Base-by-base conservation (phyloP, 805 yeast genomes). In the Maudiozyma barnettii region DNA sequence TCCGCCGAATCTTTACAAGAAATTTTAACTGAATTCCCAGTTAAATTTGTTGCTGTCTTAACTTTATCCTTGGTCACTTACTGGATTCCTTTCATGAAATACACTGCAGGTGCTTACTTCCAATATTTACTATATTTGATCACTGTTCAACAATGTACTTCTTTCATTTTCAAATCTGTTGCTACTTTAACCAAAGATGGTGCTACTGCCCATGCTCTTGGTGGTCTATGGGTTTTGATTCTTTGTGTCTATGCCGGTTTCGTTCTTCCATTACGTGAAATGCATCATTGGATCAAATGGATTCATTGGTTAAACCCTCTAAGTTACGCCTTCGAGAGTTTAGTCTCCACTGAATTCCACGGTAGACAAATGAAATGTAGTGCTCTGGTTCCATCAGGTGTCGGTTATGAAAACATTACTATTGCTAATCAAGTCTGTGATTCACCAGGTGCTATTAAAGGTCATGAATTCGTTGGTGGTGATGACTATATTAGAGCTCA, bases 271-370 rank as follows among this genome's bases (percentile, higher is more conserved):
- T 51, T 66, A 39, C 68, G 69, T 43, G 63, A 62, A 37, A 74
- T 75, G 78, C 76, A 76, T 57, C 81, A 79, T 54, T 79, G 84
- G 84, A 75, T 77, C 49, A 74, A 78, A 60, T 76, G 81, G 80
- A 67, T 71, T 54, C 70, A 75, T 44, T 76, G 72, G 57, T 49
- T 72, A 45, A 73, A 76, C 54, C 80, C 81, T 7, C 51, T 76
- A 39, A 57, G 70, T 12, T 76, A 75, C 50, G 71, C 69, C 10
- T 75, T 70, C 51, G 86, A 79, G 59, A 59, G 78, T 14, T 66
- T 80, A 58, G 71, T 81, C 69, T 68, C 75, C 7, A 74, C 74
- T 50, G 84, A 81, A 63, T 79, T 80, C 60, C 71, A 71, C 51
- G 75, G 73, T 39, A 68, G 79, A 50, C 65, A 70, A 40, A 78